Evolutionary conservation across 1,139 yeast species (phyloP).

Genomic region (Magnusiomyces fungicola): DNA sequence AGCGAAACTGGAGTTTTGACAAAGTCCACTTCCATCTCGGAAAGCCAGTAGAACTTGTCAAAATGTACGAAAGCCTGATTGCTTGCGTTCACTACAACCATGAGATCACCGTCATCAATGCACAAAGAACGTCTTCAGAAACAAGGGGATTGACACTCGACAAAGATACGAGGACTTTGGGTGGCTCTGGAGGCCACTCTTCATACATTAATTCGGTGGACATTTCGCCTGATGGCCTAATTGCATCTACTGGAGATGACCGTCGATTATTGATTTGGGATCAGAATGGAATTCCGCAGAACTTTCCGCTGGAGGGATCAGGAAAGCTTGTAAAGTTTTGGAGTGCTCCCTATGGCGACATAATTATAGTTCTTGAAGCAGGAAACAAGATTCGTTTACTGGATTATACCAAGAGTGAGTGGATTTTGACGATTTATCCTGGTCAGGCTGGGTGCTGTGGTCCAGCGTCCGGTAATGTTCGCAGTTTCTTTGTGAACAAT

Average conservation of each 20-base stretch:
- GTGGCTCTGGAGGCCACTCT: constrained; percentile 23
- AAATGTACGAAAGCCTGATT: constrained; percentile 17
- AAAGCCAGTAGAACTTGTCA: constrained; percentile 18
- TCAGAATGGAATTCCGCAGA: constrained; percentile 15
- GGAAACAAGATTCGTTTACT: constrained; percentile 28
- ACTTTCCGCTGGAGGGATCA: constrained; percentile 20
- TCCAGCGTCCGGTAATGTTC: constrained; percentile 18
- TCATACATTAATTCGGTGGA: constrained; percentile 31
- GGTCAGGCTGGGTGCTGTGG: constrained; percentile 19
- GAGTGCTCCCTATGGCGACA: constrained; percentile 30
- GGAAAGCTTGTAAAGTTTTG: constrained; percentile 31
- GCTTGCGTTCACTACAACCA: constrained; percentile 26
- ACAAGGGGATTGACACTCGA: too few relatives aligned
- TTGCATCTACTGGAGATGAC: constrained; percentile 33
- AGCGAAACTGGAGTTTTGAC: constrained; percentile 17
- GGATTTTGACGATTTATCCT: constrained; percentile 32
- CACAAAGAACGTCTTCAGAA: background rate
- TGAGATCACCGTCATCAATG: constrained; percentile 19
- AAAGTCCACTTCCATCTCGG: constrained; percentile 21
- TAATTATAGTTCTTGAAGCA: constrained; percentile 31
- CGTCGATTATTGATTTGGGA: constrained; percentile 30
- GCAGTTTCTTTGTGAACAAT: constrained; percentile 24
- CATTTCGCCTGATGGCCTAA: constrained; percentile 27
- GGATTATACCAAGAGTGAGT: constrained; percentile 31
- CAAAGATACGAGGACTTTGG: too few relatives aligned